Base-by-base conservation (phyloP, 1,139 yeast genomes). In the Diutina rugosa region DNA sequence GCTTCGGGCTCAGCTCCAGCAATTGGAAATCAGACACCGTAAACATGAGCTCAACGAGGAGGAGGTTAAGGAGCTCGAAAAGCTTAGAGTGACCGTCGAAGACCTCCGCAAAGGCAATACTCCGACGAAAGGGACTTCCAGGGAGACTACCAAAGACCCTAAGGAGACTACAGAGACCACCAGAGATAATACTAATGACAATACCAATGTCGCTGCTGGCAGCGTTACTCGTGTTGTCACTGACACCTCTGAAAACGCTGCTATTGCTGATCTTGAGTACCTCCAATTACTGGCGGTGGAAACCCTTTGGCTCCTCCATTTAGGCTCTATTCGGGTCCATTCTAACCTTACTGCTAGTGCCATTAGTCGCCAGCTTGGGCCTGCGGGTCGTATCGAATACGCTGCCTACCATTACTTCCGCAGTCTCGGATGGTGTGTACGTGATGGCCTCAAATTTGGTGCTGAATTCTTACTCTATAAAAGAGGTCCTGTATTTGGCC, bases 401-500 rank as follows among this genome's bases (percentile, higher is more conserved):
- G 84, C 82, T 6, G 93, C 81, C 0, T 93, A 91, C 64, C 96
- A 90, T 65, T 91, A 90, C 66, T 91, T 84, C 69, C 77, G 96
- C 56, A 83, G 97, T 0, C 77, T 83, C 44, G 98, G 98, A 0
- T 93, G 98, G 98, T 91, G 98, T 73, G 95, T 85, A 2, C 77
- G 96, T 59, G 81, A 91, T 0, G 99, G 98, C 0, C 81, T 91
- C 58, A 93, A 93, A 67, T 93, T 93, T 69, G 97, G 97, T 1
- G 80, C 89, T 28, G 96, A 91, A 63, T 85, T 76, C 68, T 72
- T 93, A 21, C 72, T 93, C 7, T 93, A 93, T 67, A 82, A 85
- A 57, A 76, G 93, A 58, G 99, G 99, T 0, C 99, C 99, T 9
- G 97, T 97, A 0, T 90, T 91, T 66, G 81, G 86, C 54, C 99